Percentiles rank a stretch among this genome's conserved stretches.
phyloP scores from a whole-genome alignment of 352 stramenopile genomes.

The Aphanomyces euteiches region DNA sequence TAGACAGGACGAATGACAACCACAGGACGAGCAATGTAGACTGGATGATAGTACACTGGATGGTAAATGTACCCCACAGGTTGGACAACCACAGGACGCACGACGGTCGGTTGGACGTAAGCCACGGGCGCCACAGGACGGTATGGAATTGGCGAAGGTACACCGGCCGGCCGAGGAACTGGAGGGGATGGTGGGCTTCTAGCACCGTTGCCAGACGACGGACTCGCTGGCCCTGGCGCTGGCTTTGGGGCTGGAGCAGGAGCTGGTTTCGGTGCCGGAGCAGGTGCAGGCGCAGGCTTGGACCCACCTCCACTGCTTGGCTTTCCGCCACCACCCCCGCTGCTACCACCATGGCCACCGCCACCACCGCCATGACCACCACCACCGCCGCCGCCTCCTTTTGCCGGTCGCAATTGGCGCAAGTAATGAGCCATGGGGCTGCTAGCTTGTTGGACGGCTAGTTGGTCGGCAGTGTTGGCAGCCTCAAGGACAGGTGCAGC shows the following conservation, averaged over 20 bases:
- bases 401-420: background rate
- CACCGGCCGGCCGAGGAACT: background rate
- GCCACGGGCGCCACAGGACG: background rate
- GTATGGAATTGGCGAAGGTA: background rate
- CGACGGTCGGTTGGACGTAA: slow-evolving; percentile 8
- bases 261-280: background rate
- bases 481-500: background rate
- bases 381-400: background rate
- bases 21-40: background rate
- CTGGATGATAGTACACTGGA: background rate
- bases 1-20: background rate
- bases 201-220: background rate
- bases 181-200: background rate
- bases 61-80: slow-evolving; percentile 22
- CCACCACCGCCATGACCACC: too few species aligned
- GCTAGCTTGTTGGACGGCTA: background rate
- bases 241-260: slow-evolving; percentile 20
- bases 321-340: slow-evolving; percentile 10
- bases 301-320: background rate
- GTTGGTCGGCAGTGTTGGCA: background rate
- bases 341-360: background rate
- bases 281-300: background rate
- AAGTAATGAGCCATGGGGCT: background rate
- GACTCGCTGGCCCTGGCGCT: slow-evolving; percentile 2
- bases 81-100: slow-evolving; percentile 16